A percentile compares a stretch with the other conserved stretches of the same genome.
Conservation (phyloP, 176 grass and related monocot genomes). For the Tillandsia leiboldiana region DNA sequence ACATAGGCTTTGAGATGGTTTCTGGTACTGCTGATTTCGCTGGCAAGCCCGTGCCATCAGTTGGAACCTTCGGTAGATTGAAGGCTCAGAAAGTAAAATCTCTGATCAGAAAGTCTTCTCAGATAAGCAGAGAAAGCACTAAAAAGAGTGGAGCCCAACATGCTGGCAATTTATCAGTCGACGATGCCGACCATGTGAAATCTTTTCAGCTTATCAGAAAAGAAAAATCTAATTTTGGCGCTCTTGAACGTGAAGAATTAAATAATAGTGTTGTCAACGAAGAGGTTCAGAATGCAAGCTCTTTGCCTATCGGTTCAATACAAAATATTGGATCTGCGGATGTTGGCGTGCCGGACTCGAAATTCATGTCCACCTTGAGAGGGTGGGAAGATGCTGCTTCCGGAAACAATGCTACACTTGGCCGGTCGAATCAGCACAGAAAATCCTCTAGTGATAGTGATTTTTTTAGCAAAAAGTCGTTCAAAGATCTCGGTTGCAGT, state of each 20-base stretch:
- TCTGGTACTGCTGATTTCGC: conserved; percentile 4
- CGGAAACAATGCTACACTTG: conserved; percentile 8
- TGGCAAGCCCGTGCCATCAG: not conserved
- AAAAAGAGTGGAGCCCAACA: not conserved
- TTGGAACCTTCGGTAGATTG: conserved; percentile 46
- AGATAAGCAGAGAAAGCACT: conserved; percentile 23
- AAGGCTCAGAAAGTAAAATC: conserved; percentile 38
- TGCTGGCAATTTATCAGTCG: not conserved
- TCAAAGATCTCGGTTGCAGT: conserved; percentile 59
- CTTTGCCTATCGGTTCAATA: conserved; percentile 23
- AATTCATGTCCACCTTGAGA: conserved; percentile 25
- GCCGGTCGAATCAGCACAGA: conserved; percentile 13
- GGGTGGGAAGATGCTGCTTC: conserved; percentile 37
- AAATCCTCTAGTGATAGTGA: conserved; percentile 33
- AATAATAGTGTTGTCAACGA: conserved; percentile 12
- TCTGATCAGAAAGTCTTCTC: conserved; percentile 36
- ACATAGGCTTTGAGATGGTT: conserved; percentile 17
- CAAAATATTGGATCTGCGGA: conserved; percentile 19
- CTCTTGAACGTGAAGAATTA: not conserved
- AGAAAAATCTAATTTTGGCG: not conserved
- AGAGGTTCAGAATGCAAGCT: conserved; percentile 8
- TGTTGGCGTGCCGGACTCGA: not conserved
- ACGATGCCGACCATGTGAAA: conserved; percentile 11
- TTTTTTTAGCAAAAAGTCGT: conserved; percentile 78
- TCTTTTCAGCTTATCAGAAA: conserved; percentile 6